Conservation (phyloP, 2,329 filamentous ascomycete species). For the Aspergillus cejpii region DNA sequence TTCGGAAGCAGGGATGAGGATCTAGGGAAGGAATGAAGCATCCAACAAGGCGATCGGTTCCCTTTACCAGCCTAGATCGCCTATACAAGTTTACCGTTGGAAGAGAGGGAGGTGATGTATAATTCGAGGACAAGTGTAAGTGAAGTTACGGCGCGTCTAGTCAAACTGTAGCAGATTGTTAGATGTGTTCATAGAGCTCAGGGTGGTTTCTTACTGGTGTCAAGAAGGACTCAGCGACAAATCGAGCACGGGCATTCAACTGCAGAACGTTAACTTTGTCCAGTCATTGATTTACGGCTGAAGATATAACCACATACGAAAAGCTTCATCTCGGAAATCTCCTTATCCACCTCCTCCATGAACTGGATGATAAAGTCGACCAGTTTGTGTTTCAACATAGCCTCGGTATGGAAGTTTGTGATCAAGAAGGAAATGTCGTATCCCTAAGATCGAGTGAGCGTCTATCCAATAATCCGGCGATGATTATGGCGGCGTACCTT, state of each 20-base stretch:
- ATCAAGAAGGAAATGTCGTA: conserved; percentile 99
- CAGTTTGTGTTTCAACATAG: conserved; percentile 98
- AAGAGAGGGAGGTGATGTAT: conserved; percentile 14
- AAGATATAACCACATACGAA: conserved; percentile 59
- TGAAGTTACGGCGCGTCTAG: conserved; percentile 9
- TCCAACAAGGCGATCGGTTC: conserved; percentile 9
- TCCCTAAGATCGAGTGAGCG: conserved; percentile 54
- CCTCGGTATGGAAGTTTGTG: conserved; percentile 97
- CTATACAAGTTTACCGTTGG: conserved; percentile 19
- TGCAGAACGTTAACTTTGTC: conserved; percentile 38
- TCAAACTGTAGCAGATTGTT: conserved; percentile 25
- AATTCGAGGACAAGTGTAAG: conserved; percentile 14
- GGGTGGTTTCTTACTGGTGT: conserved; percentile 61
- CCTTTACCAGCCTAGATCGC: conserved; percentile 21
- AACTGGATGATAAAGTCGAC: conserved; percentile 99
- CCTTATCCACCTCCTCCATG: conserved; percentile 99
- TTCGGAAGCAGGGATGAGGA: conserved; percentile 5
- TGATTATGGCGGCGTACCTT: conserved; percentile 53
- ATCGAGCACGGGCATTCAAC: conserved; percentile 94
- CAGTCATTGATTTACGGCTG: background rate
- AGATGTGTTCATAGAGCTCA: conserved; percentile 17
- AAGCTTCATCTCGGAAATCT: conserved; percentile 99
- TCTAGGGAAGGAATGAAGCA: conserved; percentile 12
- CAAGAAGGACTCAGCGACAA: conserved; percentile 96
- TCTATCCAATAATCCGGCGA: background rate